Evolutionary conservation across 2,329 filamentous ascomycete species (phyloP), one percentile per base, ranked within the genome.

Genomic region (Uncinocarpus reesii): DNA sequence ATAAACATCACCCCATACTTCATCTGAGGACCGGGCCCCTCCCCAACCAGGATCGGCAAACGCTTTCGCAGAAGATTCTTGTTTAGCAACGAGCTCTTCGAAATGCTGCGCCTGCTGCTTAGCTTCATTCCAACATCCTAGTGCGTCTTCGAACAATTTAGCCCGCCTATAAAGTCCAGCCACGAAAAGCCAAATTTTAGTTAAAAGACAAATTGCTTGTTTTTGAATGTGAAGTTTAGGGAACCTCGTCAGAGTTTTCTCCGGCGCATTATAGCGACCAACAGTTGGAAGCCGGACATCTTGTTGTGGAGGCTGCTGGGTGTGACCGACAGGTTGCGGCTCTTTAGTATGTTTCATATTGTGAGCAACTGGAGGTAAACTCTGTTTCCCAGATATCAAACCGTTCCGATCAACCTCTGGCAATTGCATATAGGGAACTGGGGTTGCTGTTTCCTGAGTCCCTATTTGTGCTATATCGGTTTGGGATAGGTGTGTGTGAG

Each of bases 131-230:
- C 89, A 78, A 5, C 90, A 87, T 45, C 82, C 85, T 56, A 78
- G 79, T 10, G 85, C 81, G 62, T 96, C 90, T 16, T 89, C 83
- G 48, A 80, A 79, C 70, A 93, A 80, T 7, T 77, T 78, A 6
- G 90, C 86, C 46, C 87, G 79, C 23, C 87, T 79, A 62, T 96
- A 98, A 55, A 96, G 81, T 0, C 84, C 84, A 1, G 87, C 84
- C 52, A 95, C 87, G 61, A 92, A 83, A 7, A 95, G 73, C 92
- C 92, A 98, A 26, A 95, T 81, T 55, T 83, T 83, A 16, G 88
- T 71, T 13, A 98, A 66, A 8, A 81, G 61, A 3, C 71, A 71
- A 10, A 79, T 67, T 13, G 72, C 75, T 50, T 79, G 76, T 47
- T 73, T 74, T 44, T 76, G 71, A 42, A 73, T 70, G 52, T 77